Percentiles rank a stretch among this genome's conserved stretches.
Evolutionary conservation across 176 grass and related monocot species (phyloP).

Genomic region (Juncus effusus): DNA sequence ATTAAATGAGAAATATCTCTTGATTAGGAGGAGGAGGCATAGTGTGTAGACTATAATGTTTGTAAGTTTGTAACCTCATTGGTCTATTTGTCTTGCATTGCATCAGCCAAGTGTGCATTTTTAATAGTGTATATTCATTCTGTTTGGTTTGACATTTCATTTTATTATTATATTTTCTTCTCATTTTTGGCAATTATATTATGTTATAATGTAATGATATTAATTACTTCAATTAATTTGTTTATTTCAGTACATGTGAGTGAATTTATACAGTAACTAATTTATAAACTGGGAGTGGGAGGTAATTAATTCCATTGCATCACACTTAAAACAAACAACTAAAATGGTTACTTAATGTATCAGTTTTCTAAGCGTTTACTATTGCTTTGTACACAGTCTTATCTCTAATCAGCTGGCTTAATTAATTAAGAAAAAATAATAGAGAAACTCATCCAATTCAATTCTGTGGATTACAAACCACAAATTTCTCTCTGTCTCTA

Average conservation of each 20-base stretch:
- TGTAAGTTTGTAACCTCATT: conserved; percentile 19
- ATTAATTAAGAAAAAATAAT: conserved; percentile 6
- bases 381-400: conserved; percentile 19
- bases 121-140: not conserved
- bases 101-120: conserved; percentile 12
- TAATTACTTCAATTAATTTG: conserved; percentile 9
- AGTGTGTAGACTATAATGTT: conserved; percentile 11
- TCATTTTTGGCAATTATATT: not conserved
- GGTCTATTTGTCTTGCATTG: conserved; percentile 14
- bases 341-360: conserved; percentile 3
- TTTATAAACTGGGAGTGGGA: not conserved
- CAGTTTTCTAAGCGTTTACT: conserved; percentile 19
- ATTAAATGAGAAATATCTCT: conserved; percentile 9
- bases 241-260: not conserved
- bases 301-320: conserved; percentile 19
- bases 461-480: conserved; percentile 20
- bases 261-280: not conserved
- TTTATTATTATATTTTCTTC: not conserved
- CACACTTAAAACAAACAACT: conserved; percentile 5
- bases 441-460: conserved; percentile 11
- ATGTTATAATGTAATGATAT: not conserved
- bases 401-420: conserved; percentile 22
- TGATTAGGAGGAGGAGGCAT: not conserved
- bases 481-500: conserved; percentile 7
- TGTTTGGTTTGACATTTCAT: not conserved